Conservation (phyloP, 2,329 filamentous ascomycete genomes). For the Stemphylium lycopersici region DNA sequence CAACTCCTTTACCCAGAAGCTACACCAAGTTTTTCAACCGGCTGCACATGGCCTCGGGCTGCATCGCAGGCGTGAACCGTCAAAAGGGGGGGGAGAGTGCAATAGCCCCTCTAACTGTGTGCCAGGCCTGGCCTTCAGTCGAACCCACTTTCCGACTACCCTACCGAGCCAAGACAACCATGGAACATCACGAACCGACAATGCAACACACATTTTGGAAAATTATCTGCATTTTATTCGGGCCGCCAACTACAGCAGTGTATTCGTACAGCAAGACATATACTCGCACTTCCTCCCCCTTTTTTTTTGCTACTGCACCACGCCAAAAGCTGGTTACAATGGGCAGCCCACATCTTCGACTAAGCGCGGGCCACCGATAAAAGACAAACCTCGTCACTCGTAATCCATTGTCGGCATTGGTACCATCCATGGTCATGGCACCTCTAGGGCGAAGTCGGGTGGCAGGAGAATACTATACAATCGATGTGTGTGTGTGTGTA, state of each 20-base stretch:
- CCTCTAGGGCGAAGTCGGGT: conserved; percentile 9
- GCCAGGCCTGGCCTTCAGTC: neutral
- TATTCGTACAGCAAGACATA: conserved; percentile 27
- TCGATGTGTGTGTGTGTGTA: conserved; percentile 15
- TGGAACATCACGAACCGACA: conserved; percentile 8
- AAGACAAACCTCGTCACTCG: conserved; percentile 31
- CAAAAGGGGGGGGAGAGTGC: too few relatives aligned
- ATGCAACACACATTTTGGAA: conserved; percentile 1
- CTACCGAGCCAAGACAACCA: conserved; percentile 5
- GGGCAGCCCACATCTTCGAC: conserved; percentile 8
- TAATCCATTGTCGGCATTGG: conserved; percentile 25
- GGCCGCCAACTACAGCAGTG: conserved; percentile 13
- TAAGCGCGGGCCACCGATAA: conserved; percentile 17
- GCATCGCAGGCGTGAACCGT: neutral
- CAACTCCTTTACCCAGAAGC: conserved; percentile 4
- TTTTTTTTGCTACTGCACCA: conserved; percentile 10
- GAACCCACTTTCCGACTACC: neutral
- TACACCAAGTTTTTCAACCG: neutral
- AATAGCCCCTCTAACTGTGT: too few relatives aligned
- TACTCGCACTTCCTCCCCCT: conserved; percentile 9
- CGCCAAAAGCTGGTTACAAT: conserved; percentile 5
- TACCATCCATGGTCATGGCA: conserved; percentile 14
- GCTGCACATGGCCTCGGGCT: neutral
- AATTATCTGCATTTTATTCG: conserved; percentile 19
- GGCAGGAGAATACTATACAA: conserved; percentile 32